Evolutionary conservation across 2,329 filamentous ascomycete genomes (phyloP), one percentile per base, ranked within the genome.

Genomic region (Aspergillus phoenicis): DNA sequence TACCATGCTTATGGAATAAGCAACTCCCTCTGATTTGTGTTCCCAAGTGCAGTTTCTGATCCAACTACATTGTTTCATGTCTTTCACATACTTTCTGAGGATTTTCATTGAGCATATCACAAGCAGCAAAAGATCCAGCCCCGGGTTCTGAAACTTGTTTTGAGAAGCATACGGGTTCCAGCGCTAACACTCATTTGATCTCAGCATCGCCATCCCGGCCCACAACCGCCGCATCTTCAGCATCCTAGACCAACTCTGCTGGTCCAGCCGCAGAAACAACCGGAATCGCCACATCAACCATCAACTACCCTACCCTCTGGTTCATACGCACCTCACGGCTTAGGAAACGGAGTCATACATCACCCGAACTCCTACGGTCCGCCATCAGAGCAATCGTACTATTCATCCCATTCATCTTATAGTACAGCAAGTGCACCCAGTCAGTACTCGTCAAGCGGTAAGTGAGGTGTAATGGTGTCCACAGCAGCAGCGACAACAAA

Each of bases 401-500:
- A 94, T 78, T 87, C 90, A 73, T 86, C 89, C 61, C 91, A 95
- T 74, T 86, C 90, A 75, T 87, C 91, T 10, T 96, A 96, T 81
- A 93, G 89, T 79, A 89, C 91, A 58, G 88, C 91, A 68, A 91
- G 89, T 80, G 87, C 89, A 63, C 88, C 90, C 58, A 91, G 89
- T 78, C 90, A 90, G 80, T 97, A 96, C 79, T 89, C 91, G 66
- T 91, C 92, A 74, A 90, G 91, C 82, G 91, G 91, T 95, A 81
- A 83, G 89, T 83, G 63, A 56, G 61, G 20, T 38, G 61, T 38
- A 20, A 10, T 45, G 41, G 10, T 24, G 24, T 20, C 6, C 20
- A 24, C 17, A 22, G 8, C 20, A 20, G 17, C 33, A 36, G 33
- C 11, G 33, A 15, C 33, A 15, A 36, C 33, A 15, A 7, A 26